A percentile compares a stretch with the other conserved stretches of the same genome.
phyloP scores from a whole-genome alignment of 2,329 filamentous ascomycete species.

The Tolypocladium amazonense region DNA sequence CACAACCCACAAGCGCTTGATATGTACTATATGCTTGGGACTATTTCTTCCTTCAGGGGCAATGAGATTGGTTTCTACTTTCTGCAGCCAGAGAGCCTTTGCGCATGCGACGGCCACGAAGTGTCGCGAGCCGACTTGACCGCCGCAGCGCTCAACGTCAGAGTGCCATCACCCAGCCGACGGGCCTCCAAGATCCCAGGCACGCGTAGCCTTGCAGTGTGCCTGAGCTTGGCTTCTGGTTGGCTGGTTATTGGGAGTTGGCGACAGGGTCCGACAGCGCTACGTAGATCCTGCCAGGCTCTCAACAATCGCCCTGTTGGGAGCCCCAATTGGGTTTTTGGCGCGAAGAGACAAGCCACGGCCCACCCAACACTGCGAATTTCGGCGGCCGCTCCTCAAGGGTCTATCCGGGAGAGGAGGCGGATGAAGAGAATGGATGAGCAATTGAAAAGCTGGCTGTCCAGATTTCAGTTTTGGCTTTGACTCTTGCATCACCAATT shows the following conservation, averaged over 20 bases:
- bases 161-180: background rate
- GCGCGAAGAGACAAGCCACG: background rate
- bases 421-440: background rate
- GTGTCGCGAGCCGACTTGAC: background rate
- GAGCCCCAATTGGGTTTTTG: conserved; percentile 3
- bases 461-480: too few relatives aligned
- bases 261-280: background rate
- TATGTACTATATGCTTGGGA: conserved; percentile 13
- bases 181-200: too few relatives aligned
- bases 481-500: background rate
- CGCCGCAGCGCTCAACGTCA: background rate
- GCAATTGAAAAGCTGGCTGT: background rate
- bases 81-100: background rate
- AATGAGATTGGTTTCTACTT: conserved; percentile 5
- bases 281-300: background rate
- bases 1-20: conserved; percentile 9
- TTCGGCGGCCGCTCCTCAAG: background rate
- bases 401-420: background rate
- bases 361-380: background rate
- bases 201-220: too few relatives aligned
- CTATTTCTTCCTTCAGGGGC: conserved; percentile 7
- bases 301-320: conserved; percentile 3
- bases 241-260: background rate
- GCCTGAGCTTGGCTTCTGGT: background rate
- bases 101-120: background rate